phyloP scores from a whole-genome alignment of 2,329 filamentous ascomycete species.

The Metarhizium guizhouense region DNA sequence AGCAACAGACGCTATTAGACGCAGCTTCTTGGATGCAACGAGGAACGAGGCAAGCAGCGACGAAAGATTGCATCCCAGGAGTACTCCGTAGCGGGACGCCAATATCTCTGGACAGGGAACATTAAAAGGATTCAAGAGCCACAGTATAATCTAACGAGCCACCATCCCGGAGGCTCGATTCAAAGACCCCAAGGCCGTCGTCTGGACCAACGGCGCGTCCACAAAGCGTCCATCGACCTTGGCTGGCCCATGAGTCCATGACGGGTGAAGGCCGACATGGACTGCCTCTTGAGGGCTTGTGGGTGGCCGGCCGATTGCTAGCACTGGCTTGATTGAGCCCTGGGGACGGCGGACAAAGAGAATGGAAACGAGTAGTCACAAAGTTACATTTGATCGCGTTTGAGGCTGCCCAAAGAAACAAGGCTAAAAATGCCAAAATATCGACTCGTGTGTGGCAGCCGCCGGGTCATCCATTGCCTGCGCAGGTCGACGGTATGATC shows the following conservation, averaged over 20 bases:
- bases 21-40: not conserved
- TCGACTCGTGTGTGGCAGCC: slow-evolving; percentile 3
- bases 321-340: too few species aligned
- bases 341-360: too few species aligned
- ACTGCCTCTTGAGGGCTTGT: too few species aligned
- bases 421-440: not conserved
- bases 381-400: not conserved
- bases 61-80: not conserved
- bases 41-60: not conserved
- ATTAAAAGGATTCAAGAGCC: not conserved
- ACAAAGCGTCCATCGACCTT: not conserved
- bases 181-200: not conserved
- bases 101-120: slow-evolving; percentile 4
- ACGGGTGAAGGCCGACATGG: too few species aligned
- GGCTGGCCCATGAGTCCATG: not conserved
- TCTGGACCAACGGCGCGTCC: not conserved
- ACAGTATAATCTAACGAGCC: slow-evolving; percentile 6
- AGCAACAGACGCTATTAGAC: not conserved
- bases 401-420: not conserved
- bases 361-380: not conserved
- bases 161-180: slow-evolving; percentile 3
- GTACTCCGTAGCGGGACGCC: not conserved
- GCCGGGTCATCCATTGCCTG: slow-evolving; percentile 6
- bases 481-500: not conserved
- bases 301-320: too few species aligned